Percentiles rank a stretch among this genome's conserved stretches.
phyloP scores from a whole-genome alignment of 495 filamentous ascomycete genomes.

The Neurospora intermedia region DNA sequence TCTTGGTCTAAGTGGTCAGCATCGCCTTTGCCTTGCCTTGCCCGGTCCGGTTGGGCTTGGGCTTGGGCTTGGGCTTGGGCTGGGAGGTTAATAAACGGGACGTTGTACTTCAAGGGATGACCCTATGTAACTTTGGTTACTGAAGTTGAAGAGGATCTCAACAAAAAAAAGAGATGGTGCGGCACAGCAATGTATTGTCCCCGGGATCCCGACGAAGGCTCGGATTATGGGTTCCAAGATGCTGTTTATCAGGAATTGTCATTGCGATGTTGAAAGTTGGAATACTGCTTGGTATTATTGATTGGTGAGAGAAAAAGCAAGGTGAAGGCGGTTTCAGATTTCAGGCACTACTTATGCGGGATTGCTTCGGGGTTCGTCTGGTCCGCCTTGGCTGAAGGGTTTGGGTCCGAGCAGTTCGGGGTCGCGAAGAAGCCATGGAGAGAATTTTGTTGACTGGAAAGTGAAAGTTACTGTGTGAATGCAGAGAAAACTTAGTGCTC shows the following conservation, averaged over 20 bases:
- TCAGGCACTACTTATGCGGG: background rate
- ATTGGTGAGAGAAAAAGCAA: background rate
- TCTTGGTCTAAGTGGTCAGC: background rate
- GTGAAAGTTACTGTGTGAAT: background rate
- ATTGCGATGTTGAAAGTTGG: background rate
- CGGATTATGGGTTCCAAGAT: background rate
- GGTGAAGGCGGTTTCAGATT: background rate
- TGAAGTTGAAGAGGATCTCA: background rate
- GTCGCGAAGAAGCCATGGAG: conserved; percentile 13
- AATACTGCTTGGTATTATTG: background rate
- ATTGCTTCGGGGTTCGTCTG: background rate
- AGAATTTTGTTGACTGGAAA: conserved; percentile 23
- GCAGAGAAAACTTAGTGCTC: background rate
- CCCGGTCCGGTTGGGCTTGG: background rate
- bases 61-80: background rate
- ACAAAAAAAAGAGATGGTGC: background rate
- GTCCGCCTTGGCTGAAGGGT: conserved; percentile 1
- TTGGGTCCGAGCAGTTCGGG: background rate
- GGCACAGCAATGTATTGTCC: background rate
- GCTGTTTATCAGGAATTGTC: too few relatives aligned
- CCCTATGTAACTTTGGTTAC: background rate
- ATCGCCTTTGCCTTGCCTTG: background rate
- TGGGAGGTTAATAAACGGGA: background rate
- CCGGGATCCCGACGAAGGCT: background rate
- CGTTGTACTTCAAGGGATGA: background rate